Base-by-base conservation (phyloP, 345 rosid species). In the Citrus trifoliata region DNA sequence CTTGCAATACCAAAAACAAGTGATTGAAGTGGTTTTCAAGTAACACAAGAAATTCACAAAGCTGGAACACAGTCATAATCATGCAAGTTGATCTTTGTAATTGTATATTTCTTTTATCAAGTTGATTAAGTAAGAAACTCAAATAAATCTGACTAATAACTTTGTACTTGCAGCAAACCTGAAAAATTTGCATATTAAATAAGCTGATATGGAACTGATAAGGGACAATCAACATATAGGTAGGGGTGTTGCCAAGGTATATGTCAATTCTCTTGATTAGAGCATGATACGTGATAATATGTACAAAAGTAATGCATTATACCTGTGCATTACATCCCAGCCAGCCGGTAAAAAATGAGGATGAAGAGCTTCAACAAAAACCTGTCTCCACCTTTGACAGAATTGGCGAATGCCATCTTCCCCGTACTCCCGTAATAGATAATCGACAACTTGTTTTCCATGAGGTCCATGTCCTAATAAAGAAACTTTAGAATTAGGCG, bases 391-490 rank as follows among this genome's bases (percentile, higher is more conserved):
- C 70, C 91, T 89, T 80, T 89, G 97, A 86, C 99, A 94, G 83
- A 96, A 94, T 55, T 91, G 82, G 4, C 80, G 60, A 76, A 94
- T 81, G 28, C 99, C 99, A 33, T 87, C 92, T 56, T 94, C 99
- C 60, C 97, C 97, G 53, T 78, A 72, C 82, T 90, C 88, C 74
- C 64, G 83, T 63, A 96, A 73, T 46, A 96, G 75, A 80, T 82
- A 83, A 82, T 91, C 93, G 10, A 96, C 98, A 71, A 93, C 94
- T 83, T 88, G 94, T 81, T 91, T 89, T 68, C 99, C 99, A 66
- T 94, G 97, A 2, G 97, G 98, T 73, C 99, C 99, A 87, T 94
- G 99, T 80, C 99, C 99, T 80, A 96, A 81, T 53, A 95, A 79
- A 27, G 99, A 95, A 55, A 91, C 81, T 64, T 90, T 93, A 63